Evolutionary conservation across 1,284 basidiomycete genomes (phyloP).

Genomic region (Schizophyllum commune): DNA sequence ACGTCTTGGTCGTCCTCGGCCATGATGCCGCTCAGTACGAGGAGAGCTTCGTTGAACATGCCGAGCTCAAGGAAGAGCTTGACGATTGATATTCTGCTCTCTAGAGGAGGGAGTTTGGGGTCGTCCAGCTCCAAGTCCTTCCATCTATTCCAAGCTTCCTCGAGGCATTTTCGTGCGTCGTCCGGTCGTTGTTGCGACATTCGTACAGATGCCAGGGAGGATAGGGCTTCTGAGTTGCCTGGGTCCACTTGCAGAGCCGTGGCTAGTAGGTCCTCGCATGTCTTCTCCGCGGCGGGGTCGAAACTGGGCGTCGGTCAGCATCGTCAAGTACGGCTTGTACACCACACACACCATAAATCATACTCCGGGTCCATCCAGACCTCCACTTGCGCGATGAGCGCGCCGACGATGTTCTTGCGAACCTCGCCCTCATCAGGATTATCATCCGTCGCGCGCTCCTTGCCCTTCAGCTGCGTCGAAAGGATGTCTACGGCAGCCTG

Average conservation of each 20-base stretch:
- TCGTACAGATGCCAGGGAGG: slow-evolving; percentile 81
- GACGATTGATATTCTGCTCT: slow-evolving; percentile 68
- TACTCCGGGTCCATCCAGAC: slow-evolving; percentile 90
- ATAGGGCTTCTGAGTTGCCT: slow-evolving; percentile 73
- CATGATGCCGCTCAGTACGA: slow-evolving; percentile 76
- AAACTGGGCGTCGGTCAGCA: slow-evolving; percentile 42
- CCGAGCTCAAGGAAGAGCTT: slow-evolving; percentile 80
- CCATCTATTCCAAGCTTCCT: slow-evolving; percentile 67
- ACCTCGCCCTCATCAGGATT: slow-evolving; percentile 54
- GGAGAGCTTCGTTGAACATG: slow-evolving; percentile 63
- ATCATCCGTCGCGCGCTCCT: slow-evolving; percentile 45
- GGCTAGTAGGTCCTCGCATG: slow-evolving; percentile 72
- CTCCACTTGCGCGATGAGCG: slow-evolving; percentile 88
- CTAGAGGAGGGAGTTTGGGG: slow-evolving; percentile 64
- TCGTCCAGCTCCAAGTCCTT: slow-evolving; percentile 72
- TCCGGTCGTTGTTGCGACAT: slow-evolving; percentile 82
- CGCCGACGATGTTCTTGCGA: slow-evolving; percentile 70
- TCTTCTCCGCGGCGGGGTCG: slow-evolving; percentile 71
- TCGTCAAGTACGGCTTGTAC: slow-evolving; percentile 2
- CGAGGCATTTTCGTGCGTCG: slow-evolving; percentile 65
- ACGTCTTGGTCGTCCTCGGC: slow-evolving; percentile 82
- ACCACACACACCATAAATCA: slow-evolving; percentile 72
- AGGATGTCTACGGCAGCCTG: slow-evolving; percentile 76
- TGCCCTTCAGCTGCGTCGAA: slow-evolving; percentile 63
- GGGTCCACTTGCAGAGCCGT: slow-evolving; percentile 72